Evolutionary conservation across 345 rosid genomes (phyloP), one percentile per base, ranked within the genome.

Genomic region (Murraya paniculata): DNA sequence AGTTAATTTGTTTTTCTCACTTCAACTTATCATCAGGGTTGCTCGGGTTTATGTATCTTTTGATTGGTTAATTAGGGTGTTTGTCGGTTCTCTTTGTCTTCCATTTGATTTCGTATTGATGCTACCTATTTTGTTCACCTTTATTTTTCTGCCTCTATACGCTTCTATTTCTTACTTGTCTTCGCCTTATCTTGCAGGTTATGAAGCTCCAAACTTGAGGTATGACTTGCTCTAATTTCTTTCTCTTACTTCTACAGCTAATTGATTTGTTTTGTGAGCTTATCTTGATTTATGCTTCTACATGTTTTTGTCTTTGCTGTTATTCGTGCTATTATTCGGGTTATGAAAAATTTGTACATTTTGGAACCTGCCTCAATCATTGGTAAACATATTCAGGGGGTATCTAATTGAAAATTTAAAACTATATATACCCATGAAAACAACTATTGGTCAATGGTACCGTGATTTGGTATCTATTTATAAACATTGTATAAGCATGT

Each of bases 171-270:
- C 60, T 71, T 83, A 14, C 77, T 75, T 71, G 14, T 45, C 0
- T 45, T 69, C 41, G 58, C 13, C 41, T 64, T 36, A 9, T 70
- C 53, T 22, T 82, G 85, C 94, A 95, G 98, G 98, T 68, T 95
- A 74, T 80, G 95, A 91, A 83, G 90, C 98, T 86, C 97, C 95
- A 68, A 90, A 91, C 80, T 85, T 91, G 65, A 93, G 97, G 98
- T 91, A 78, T 76, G 71, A 50, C 41, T 74, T 53, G 3, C 67
- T 64, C 41, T 45, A 21, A 53, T 53, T 16, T 53, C 22, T 53
- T 4, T 18, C 22, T 0, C 22, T 53, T 53, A 36, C 33, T 41
- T 45, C 5, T 13, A 35, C 33, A 1, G 45, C 59, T 4, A 36
- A 2, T 24, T 8, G 11, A 21, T 73, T 59, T 53, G 31, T 53